phyloP scores from a whole-genome alignment of 2,329 filamentous ascomycete genomes.

The Colletotrichum liriopes region DNA sequence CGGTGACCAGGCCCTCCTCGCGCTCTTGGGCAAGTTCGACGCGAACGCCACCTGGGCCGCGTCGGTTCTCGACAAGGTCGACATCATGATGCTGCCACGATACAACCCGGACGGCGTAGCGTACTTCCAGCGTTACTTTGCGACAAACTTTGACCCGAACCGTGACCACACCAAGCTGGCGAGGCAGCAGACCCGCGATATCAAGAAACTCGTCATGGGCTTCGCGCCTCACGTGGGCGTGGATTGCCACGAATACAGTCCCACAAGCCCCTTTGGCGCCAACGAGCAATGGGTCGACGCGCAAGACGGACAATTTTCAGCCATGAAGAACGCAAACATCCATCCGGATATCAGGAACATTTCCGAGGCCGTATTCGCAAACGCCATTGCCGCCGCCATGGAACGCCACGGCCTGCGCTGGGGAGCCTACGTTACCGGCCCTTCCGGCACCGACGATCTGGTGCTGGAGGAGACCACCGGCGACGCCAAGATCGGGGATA shows the following conservation, averaged over 20 bases:
- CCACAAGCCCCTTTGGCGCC: conserved; percentile 43
- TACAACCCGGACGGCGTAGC: conserved; percentile 54
- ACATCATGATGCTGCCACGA: conserved; percentile 50
- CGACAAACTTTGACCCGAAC: conserved; percentile 52
- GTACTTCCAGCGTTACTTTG: conserved; percentile 52
- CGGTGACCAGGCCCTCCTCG: conserved; percentile 50
- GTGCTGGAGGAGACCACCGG: conserved; percentile 49
- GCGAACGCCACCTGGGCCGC: conserved; percentile 49
- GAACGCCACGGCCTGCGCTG: conserved; percentile 48
- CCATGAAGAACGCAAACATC: conserved; percentile 54
- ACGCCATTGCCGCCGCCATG: conserved; percentile 49
- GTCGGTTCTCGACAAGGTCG: conserved; percentile 48
- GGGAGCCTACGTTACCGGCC: conserved; percentile 50
- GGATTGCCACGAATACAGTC: conserved; percentile 53
- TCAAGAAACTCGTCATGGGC: conserved; percentile 49
- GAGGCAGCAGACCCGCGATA: conserved; percentile 50
- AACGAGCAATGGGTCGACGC: conserved; percentile 47
- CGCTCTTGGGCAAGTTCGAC: conserved; percentile 51
- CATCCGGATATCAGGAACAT: conserved; percentile 49
- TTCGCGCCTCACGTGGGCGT: conserved; percentile 51
- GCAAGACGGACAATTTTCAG: conserved; percentile 51
- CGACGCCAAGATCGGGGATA: conserved; percentile 51
- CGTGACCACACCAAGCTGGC: conserved; percentile 53
- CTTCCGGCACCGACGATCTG: conserved; percentile 26
- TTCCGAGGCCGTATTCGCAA: conserved; percentile 50